Base-by-base conservation (phyloP, 176 grass and related monocot species). In the Carex kokanica region DNA sequence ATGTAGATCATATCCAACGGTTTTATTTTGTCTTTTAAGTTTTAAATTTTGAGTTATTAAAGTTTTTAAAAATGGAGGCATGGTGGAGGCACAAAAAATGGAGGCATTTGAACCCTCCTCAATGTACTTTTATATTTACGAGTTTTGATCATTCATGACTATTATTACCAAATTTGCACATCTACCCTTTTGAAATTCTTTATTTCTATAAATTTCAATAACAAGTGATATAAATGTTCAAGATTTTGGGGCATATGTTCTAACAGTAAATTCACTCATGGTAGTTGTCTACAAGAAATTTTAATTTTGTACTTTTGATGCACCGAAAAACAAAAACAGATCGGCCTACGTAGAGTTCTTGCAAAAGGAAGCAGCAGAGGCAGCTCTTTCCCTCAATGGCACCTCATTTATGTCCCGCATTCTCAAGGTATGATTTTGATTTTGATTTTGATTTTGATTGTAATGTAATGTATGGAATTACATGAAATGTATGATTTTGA, bases 371-470 rank as follows among this genome's bases (percentile, higher is more conserved):
- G 90, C 96, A 57, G 89, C 89, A 47, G 96, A 95, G 60, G 77
- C 87, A 62, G 96, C 96, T 51, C 73, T 99, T 83, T 84, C 85
- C 11, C 78, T 99, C 64, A 93, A 99, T 2, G 91, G 93, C 9
- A 93, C 93, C 52, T 99, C 96, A 77, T 99, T 99, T 78, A 99
- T 99, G 96, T 99, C 91, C 18, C 96, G 96, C 55, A 91, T 99
- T 87, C 64, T 99, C 38, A 99, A 99, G 96, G 96, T 93, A 38
- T 38, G 36, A 38, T 38, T 38, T 34, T 34, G 32, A 32, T 32
- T 3, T n/a, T n/a, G n/a, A n/a, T n/a, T n/a, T 38, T 38, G 36
- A 38, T 38, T 38, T 38, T 38, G 36, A 6, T 38, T 38, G 36
- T 38, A 38, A 38, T 38, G 36, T 0, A 38, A 17, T 45, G 15